A percentile compares a stretch with the other conserved stretches of the same genome.
phyloP scores from a whole-genome alignment of 345 rosid species.

The Syzygium aqueum region DNA sequence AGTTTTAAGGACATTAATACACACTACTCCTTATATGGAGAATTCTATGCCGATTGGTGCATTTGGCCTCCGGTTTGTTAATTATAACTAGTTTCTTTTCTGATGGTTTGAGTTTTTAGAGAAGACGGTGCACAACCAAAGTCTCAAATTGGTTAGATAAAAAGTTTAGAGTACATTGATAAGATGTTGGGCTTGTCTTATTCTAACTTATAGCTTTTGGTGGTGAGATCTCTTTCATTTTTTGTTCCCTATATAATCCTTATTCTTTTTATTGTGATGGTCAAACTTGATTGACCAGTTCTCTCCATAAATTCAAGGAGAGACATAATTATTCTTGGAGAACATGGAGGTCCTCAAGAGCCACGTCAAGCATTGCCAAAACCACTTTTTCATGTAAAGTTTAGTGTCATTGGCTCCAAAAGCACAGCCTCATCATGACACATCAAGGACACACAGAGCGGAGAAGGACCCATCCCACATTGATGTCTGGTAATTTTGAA shows the following conservation, averaged over 20 bases:
- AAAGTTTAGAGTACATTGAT: neutral
- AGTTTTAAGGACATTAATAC: neutral
- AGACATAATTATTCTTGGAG: neutral
- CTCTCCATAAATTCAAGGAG: neutral
- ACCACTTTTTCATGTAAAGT: slow-evolving; percentile 1
- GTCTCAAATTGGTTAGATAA: neutral
- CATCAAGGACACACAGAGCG: slow-evolving; percentile 5
- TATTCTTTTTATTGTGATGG: neutral
- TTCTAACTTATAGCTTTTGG: neutral
- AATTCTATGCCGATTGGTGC: neutral
- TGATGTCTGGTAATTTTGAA: slow-evolving; percentile 16
- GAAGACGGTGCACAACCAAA: neutral
- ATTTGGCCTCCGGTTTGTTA: neutral
- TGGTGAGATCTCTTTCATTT: neutral
- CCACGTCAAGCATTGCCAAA: neutral
- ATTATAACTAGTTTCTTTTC: neutral
- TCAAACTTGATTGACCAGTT: neutral
- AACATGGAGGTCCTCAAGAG: neutral
- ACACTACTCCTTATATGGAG: neutral
- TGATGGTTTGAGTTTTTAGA: neutral
- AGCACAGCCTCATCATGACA: slow-evolving; percentile 3
- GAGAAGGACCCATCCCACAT: slow-evolving; percentile 20
- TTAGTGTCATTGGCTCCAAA: neutral
- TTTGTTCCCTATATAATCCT: neutral
- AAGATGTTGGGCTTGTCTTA: neutral